Base-by-base conservation (phyloP, 1,139 yeast species). In the Insectozyma bohioensis region DNA sequence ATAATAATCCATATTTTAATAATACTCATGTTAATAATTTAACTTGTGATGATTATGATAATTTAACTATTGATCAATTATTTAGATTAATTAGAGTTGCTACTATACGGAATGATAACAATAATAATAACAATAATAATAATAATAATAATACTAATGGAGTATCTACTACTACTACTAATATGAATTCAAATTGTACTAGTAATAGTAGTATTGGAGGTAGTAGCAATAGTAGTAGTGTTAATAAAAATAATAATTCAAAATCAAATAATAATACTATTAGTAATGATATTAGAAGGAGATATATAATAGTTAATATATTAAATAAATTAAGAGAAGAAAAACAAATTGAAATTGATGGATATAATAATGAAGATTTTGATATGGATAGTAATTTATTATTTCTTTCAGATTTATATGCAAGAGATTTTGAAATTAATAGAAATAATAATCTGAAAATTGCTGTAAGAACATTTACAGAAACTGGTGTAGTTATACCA, bases 401-500 rank as follows among this genome's bases (percentile, higher is more conserved):
- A 34, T 69, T 69, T 41, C 55, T 69, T 39, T 58, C 67, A 11
- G 70, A 68, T 42, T 45, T 68, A 43, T 67, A 64, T 41, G 47
- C 67, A 25, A 71, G 66, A 42, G 71, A 67, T 41, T 63, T 58
- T 34, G 63, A 56, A 30, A 42, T 52, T 27, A 56, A 54, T 31
- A 46, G 48, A 15, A 40, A 53, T 34, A 44, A 53, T 14, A 58
- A 52, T 40, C 47, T 63, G 3, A 66, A 62, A 40, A 52, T 58
- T 20, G 64, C 72, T 0, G 90, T 88, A 5, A 67, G 95, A 40
- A 69, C 67, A 31, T 85, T 86, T 51, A 71, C 80, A 20, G 76
- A 81, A 37, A 64, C 73, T 2, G 95, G 95, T 2, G 80, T 82
- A 15, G 74, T 88, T 12, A 75, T 87, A 8, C 96, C 97, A 1